Base-by-base conservation (phyloP, 352 stramenopile species). In the Globisporangium nunn region DNA sequence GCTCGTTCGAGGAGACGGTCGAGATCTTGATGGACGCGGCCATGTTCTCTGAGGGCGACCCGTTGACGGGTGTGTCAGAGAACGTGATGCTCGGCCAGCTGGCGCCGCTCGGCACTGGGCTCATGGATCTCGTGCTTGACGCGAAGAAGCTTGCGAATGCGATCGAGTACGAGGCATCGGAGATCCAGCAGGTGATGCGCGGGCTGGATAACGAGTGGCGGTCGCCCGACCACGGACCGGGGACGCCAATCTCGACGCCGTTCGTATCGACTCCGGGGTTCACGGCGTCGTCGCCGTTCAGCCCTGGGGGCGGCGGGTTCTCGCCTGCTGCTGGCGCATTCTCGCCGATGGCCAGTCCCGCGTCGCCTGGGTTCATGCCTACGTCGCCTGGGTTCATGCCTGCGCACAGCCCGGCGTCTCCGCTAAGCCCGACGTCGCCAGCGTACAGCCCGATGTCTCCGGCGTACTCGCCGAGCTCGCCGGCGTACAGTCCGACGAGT, bases 1-100 rank as follows among this genome's bases (percentile, higher is more conserved):
- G 92, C 66, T 99, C 96, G 39, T 99, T 99, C 67, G 97, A 99
- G 78, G 97, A 99, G 79, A 99, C 97, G 11, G 96, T 99, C 33
- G 97, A 99, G 67, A 98, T 99, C 79, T 78, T 99, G 28, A 99
- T 99, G 90, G 95, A 99, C 70, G 95, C 97, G 48, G 97, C 97
- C 23, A 88, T 98, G 61, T 99, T 98, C 72, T 93, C 93, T 8
- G 96, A 99, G 66, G 88, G 93, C 58, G 97, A 99, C 72, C 87
- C 96, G 44, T 70, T 99, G 37, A 96, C 96, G 46, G 97, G 97
- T 64, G 97, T 99, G 7, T 99, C 96, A 39, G 96, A 99, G 70
- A 99, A 99, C 63, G 96, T 99, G 54, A 98, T 99, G 95, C 88
- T 98, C 64, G 96, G 96, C 2, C 95, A 99, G 69, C 81, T 99